Base-by-base conservation (phyloP, 345 rosid genomes). In the Boechera divaricarpa region DNA sequence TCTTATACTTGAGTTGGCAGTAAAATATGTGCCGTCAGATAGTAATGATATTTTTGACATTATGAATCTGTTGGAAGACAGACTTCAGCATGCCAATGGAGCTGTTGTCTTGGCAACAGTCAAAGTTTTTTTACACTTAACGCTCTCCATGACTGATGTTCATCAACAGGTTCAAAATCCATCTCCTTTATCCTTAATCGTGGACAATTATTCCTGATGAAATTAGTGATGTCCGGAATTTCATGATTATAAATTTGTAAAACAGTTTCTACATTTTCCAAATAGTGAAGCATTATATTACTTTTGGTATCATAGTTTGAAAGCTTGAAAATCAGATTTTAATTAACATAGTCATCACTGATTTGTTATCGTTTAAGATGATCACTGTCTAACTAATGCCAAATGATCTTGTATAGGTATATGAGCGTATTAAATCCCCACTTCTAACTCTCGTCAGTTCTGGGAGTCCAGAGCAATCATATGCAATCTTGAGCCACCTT, bases 61-160 rank as follows among this genome's bases (percentile, higher is more conserved):
- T 70, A 95, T 95, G 99, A 95, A 95, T 85, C 93, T 95, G 81
- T 90, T 95, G 69, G 99, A 92, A 82, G 99, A 95, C 87, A 91
- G 99, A 81, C 99, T 95, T 79, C 97, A 95, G 75, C 98, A 95
- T 84, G 99, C 99, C 69, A 95, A 95, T 87, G 98, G 99, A 69
- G 99, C 98, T 76, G 98, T 95, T 77, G 99, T 95, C 58, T 84
- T 95, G 78, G 94, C 99, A 53, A 88, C 94, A 48, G 84, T 85
- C 80, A 95, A 91, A 85, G 86, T 95, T 55, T 95, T 95, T 82
- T 83, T 95, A 59, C 94, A 92, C 67, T 69, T 89, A 82, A 95
- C 99, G 45, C 79, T 95, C 79, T 90, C 98, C 72, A 92, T 95
- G 99, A 81, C 91, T 42, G 97, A 95, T 79, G 96, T 95, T 67